These are phyloP conservation scores for Fusarium secorum DNA, from an alignment of 2,329 filamentous ascomycete genomes.

Conservation along the genomic window DNA sequence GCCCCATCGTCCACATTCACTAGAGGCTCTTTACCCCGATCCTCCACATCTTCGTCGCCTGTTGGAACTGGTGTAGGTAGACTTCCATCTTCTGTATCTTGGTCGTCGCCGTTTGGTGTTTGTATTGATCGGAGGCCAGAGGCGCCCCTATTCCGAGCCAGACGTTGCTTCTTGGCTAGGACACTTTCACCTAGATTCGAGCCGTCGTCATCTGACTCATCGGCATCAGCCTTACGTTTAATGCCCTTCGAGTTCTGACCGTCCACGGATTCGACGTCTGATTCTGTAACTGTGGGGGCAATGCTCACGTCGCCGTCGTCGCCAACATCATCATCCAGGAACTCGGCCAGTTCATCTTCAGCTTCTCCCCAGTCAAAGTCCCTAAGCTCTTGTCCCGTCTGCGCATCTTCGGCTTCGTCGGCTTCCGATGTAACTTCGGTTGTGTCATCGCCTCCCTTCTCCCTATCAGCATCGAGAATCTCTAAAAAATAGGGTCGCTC, in stretches of 20 bases:
- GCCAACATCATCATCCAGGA: conserved; percentile 65
- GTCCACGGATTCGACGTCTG: conserved; percentile 43
- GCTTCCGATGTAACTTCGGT: conserved; percentile 45
- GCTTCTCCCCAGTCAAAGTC: conserved; percentile 68
- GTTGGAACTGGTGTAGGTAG: conserved; percentile 53
- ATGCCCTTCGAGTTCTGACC: conserved; percentile 41
- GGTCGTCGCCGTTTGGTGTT: conserved; percentile 50
- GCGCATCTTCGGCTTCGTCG: conserved; percentile 44
- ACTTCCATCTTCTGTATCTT: conserved; percentile 46
- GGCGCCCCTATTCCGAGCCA: conserved; percentile 54
- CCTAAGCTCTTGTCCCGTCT: conserved; percentile 56
- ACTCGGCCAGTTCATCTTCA: conserved; percentile 79
- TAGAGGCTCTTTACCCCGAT: conserved; percentile 43
- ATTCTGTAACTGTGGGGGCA: conserved; percentile 34
- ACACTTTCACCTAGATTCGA: conserved; percentile 49
- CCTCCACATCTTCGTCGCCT: conserved; percentile 45
- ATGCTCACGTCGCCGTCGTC: conserved; percentile 54
- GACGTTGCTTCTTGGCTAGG: conserved; percentile 60
- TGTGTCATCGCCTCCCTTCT: conserved; percentile 44
- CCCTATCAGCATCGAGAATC: conserved; percentile 74
- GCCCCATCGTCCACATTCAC: conserved; percentile 44
- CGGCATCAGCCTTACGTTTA: conserved; percentile 48
- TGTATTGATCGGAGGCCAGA: conserved; percentile 57
- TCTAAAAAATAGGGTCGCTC: conserved; percentile 81
- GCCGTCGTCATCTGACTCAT: conserved; percentile 47